Evolutionary conservation across 805 yeast species (phyloP).

Genomic region (Candida succiphila): DNA sequence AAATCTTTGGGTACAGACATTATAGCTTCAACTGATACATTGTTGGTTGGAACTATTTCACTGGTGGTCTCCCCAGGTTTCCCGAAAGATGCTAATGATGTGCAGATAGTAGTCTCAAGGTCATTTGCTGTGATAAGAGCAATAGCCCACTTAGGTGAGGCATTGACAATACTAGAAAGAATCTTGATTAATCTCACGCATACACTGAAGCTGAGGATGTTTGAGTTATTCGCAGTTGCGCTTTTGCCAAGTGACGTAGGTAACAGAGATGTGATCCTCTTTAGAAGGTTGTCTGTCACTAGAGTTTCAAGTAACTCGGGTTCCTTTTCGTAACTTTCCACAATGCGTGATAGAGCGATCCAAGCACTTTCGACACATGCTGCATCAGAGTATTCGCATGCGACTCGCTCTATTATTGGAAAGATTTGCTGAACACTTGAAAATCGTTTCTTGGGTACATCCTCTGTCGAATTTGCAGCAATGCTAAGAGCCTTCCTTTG

Average conservation of each 20-base stretch:
- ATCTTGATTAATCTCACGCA: conserved; percentile 35
- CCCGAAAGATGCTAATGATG: conserved; percentile 42
- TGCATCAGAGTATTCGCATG: conserved; percentile 44
- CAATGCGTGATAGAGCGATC: conserved; percentile 49
- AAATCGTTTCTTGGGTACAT: conserved; percentile 33
- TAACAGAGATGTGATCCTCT: conserved; percentile 17
- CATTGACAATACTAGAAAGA: conserved; percentile 30
- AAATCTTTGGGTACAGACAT: conserved; percentile 69
- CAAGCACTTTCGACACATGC: conserved; percentile 55
- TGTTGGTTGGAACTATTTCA: neutral
- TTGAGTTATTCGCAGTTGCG: conserved; percentile 7
- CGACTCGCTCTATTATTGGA: conserved; percentile 48
- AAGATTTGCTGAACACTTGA: conserved; percentile 44
- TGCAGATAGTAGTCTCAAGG: conserved; percentile 35
- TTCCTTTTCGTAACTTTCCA: conserved; percentile 36
- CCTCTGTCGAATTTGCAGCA: conserved; percentile 58
- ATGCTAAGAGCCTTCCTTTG: conserved; percentile 73
- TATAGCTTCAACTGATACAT: conserved; percentile 53
- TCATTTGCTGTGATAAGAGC: conserved; percentile 37
- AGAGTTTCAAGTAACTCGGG: conserved; percentile 37
- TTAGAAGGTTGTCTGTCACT: conserved; percentile 24
- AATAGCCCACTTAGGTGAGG: conserved; percentile 32
- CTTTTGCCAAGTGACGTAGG: conserved; percentile 20
- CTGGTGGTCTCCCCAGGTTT: conserved; percentile 13
- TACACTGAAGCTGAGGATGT: conserved; percentile 24